Evolutionary conservation across 2,329 filamentous ascomycete species (phyloP).

Genomic region (Trichoderma guizhouense): DNA sequence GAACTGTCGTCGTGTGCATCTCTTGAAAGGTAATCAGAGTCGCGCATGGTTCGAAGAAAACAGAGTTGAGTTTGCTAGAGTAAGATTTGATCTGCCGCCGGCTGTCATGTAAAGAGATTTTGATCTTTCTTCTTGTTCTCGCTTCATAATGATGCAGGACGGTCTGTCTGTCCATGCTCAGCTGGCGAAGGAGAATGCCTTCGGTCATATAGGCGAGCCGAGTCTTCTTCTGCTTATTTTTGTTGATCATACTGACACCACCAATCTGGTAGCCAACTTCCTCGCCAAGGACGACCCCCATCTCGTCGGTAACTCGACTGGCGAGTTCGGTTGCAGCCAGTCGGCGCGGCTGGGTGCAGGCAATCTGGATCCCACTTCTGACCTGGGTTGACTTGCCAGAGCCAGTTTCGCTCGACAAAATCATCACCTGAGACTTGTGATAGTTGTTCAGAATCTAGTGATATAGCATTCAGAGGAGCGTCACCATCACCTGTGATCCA

Average conservation of each 20-base stretch:
- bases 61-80: neutral
- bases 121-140: too few species aligned
- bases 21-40: neutral
- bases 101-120: too few species aligned
- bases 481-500: too few species aligned
- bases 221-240: neutral
- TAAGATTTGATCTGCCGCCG: neutral
- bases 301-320: neutral
- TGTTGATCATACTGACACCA: neutral
- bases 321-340: neutral
- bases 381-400: conserved; percentile 24
- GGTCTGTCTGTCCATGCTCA: neutral
- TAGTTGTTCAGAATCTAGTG: conserved; percentile 7
- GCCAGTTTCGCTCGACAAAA: conserved; percentile 21
- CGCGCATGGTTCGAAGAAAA: neutral
- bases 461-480: too few species aligned
- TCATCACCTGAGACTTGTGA: conserved; percentile 19
- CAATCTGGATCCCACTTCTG: conserved; percentile 65
- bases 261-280: neutral
- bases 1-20: neutral
- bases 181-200: neutral
- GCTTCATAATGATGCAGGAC: too few species aligned
- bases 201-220: neutral
- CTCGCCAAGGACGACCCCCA: neutral
- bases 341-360: conserved; percentile 75